Conservation (phyloP, 208 protist genomes). For the Entamoeba nuttalli region DNA sequence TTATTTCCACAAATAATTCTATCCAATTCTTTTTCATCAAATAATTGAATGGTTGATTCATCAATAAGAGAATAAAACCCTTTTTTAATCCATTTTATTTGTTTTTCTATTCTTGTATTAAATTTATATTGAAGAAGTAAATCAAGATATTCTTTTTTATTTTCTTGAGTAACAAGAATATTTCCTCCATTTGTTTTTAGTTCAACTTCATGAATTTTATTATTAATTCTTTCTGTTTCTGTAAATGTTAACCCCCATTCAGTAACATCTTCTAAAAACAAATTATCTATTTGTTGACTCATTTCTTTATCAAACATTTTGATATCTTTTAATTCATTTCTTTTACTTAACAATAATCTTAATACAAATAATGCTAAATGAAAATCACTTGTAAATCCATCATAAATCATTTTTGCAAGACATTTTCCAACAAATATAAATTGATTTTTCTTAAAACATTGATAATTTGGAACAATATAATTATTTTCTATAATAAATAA, state of each 20-base stretch:
- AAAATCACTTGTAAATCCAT: slow-evolving; percentile 10
- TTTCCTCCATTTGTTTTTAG: slow-evolving; percentile 38
- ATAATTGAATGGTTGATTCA: background rate
- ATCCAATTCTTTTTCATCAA: background rate
- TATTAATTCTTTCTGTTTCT: background rate
- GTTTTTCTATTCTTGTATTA: slow-evolving; percentile 18
- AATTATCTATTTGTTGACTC: background rate
- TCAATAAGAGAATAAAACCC: background rate
- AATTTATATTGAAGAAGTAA: slow-evolving; percentile 44
- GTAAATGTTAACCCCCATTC: background rate
- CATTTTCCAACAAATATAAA: slow-evolving; percentile 15
- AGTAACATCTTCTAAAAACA: background rate
- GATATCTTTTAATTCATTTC: background rate
- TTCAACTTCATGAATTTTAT: background rate
- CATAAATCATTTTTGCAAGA: slow-evolving; percentile 22
- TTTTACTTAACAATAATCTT: background rate
- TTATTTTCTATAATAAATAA: slow-evolving; percentile 17
- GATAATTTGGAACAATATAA: slow-evolving; percentile 12
- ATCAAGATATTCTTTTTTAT: slow-evolving; percentile 52
- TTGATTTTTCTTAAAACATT: background rate
- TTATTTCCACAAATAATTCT: background rate
- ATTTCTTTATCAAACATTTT: background rate
- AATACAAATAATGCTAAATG: slow-evolving; percentile 8
- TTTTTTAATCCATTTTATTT: background rate
- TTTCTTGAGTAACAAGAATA: slow-evolving; percentile 49